Percentiles rank a stretch among this genome's conserved stretches.
Evolutionary conservation across 768 basidiomycete genomes (phyloP).

Genomic region (Macrolepiota fuliginosa): DNA sequence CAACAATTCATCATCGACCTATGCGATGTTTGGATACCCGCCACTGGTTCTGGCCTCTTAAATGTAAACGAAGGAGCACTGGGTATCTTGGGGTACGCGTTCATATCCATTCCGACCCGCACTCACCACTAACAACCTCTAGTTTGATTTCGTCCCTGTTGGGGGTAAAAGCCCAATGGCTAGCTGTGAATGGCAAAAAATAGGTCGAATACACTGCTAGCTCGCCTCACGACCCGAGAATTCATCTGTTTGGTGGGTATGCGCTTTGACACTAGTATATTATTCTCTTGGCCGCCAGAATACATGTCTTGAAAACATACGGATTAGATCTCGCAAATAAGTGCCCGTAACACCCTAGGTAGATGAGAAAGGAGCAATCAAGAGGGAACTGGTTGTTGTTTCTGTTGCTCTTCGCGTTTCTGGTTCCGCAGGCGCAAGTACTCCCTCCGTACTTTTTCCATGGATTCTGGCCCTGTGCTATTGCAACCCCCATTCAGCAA

Average conservation of each 20-base stretch:
- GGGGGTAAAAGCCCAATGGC: slow-evolving; percentile 68
- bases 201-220: background rate
- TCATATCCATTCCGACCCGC: slow-evolving; percentile 3
- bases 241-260: background rate
- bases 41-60: slow-evolving; percentile 72
- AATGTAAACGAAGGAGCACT: slow-evolving; percentile 81
- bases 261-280: background rate
- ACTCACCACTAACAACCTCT: background rate
- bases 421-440: slow-evolving; percentile 66
- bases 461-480: slow-evolving; percentile 73
- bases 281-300: background rate
- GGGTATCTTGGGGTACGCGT: slow-evolving; percentile 76
- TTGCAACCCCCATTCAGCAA: background rate
- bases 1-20: slow-evolving; percentile 84
- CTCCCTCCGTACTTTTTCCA: slow-evolving; percentile 69
- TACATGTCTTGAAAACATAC: slow-evolving; percentile 12
- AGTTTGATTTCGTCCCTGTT: slow-evolving; percentile 73
- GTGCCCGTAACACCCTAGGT: background rate
- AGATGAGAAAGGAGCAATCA: background rate
- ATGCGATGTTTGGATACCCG: slow-evolving; percentile 89
- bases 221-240: background rate
- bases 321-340: background rate
- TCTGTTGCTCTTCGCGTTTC: slow-evolving; percentile 23
- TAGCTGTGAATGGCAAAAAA: slow-evolving; percentile 43
- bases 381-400: background rate